Conservation (phyloP, 2,329 filamentous ascomycete species). For the Acephala macrosclerotiorum region DNA sequence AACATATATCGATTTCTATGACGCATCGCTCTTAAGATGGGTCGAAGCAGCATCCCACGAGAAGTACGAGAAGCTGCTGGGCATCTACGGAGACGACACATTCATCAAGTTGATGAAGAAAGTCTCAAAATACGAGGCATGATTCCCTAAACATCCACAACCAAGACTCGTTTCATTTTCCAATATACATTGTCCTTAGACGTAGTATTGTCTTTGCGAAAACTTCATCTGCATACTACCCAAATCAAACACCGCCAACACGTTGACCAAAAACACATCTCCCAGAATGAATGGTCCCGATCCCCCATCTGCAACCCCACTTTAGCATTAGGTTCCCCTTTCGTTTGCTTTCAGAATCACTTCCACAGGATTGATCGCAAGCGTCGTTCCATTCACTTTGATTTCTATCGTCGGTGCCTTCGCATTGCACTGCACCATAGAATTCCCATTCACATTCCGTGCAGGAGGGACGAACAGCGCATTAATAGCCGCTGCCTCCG, state of each 20-base stretch:
- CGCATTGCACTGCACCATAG: not conserved
- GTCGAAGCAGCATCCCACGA: constrained; percentile 27
- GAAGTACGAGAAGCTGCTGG: constrained; percentile 27
- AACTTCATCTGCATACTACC: not conserved
- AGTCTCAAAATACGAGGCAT: constrained; percentile 18
- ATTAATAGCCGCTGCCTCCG: not conserved
- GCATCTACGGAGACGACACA: constrained; percentile 34
- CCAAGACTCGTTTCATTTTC: not conserved
- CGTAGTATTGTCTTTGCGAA: not conserved
- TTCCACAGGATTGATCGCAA: not conserved
- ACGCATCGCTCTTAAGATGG: constrained; percentile 29
- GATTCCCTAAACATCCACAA: not conserved
- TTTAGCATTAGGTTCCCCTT: not conserved
- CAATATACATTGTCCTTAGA: not conserved
- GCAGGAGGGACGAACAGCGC: not conserved
- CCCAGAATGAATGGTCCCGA: not conserved
- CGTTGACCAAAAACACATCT: constrained; percentile 4
- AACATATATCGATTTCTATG: constrained; percentile 32
- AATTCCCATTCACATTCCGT: not conserved
- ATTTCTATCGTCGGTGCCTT: not conserved
- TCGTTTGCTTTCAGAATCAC: not conserved
- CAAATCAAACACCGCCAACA: constrained; percentile 2
- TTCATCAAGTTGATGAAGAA: constrained; percentile 37
- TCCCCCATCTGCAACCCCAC: not conserved
- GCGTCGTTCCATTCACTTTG: constrained; percentile 1